These are phyloP conservation scores for Fusarium sp. DNA, from an alignment of 2,329 filamentous ascomycete genomes.

Conservation along the genomic window DNA sequence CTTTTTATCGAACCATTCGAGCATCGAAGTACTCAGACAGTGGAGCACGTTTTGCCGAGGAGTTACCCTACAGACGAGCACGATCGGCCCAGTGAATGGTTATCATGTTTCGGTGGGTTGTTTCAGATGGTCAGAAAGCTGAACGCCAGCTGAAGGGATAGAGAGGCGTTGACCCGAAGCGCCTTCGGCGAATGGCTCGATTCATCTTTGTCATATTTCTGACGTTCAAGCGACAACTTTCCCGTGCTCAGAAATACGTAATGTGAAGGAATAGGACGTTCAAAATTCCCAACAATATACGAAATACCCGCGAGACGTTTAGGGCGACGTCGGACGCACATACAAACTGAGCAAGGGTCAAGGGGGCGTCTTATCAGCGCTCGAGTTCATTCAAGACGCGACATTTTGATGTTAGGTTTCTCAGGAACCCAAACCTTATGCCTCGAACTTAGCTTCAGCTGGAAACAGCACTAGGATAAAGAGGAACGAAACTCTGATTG, in stretches of 20 bases:
- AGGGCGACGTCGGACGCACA: background rate
- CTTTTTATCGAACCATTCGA: background rate
- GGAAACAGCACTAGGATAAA: background rate
- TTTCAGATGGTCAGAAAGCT: slow-evolving; percentile 10
- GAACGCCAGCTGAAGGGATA: slow-evolving; percentile 9
- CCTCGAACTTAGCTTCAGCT: slow-evolving; percentile 12
- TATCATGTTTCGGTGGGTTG: slow-evolving; percentile 2
- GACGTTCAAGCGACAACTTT: background rate
- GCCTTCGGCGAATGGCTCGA: background rate
- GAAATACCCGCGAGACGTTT: background rate
- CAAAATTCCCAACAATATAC: background rate
- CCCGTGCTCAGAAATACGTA: background rate
- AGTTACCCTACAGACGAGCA: slow-evolving; percentile 15
- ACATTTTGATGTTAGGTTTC: background rate
- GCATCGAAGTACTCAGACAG: slow-evolving; percentile 6
- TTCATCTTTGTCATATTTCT: background rate
- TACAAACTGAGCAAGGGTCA: background rate
- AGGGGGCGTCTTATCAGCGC: background rate
- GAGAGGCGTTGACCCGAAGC: background rate
- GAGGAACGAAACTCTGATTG: slow-evolving; percentile 32
- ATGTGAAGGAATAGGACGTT: slow-evolving; percentile 2
- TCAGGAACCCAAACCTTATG: background rate
- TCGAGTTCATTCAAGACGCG: background rate
- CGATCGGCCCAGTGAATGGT: background rate
- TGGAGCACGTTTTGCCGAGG: background rate